phyloP scores from a whole-genome alignment of 495 filamentous ascomycete genomes.

The Penicillium bialowiezense region DNA sequence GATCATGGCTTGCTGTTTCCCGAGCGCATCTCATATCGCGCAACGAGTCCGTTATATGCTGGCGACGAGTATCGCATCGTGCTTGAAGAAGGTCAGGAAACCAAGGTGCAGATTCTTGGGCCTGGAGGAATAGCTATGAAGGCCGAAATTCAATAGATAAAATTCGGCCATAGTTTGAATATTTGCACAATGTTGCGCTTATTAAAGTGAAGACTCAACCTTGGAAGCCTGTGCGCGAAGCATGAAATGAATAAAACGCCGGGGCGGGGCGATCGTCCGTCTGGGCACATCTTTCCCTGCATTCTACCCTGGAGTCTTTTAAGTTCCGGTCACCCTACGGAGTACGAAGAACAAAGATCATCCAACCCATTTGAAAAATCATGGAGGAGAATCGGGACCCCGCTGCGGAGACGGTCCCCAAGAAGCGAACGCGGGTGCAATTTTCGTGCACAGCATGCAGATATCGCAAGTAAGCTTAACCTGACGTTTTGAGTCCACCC shows the following conservation, averaged over 20 bases:
- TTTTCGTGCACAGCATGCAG: slow-evolving; percentile 54
- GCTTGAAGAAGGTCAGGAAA: slow-evolving; percentile 29
- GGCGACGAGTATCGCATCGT: slow-evolving; percentile 50
- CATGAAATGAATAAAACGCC: too few relatives aligned
- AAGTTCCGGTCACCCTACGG: too few relatives aligned
- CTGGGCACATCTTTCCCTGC: not conserved
- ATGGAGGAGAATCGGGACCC: slow-evolving; percentile 10
- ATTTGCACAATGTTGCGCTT: too few relatives aligned
- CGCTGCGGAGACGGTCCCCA: slow-evolving; percentile 17
- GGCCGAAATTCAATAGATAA: slow-evolving; percentile 34
- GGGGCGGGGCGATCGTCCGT: not conserved
- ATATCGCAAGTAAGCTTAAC: slow-evolving; percentile 46
- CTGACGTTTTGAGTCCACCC: not conserved
- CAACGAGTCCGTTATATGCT: slow-evolving; percentile 58
- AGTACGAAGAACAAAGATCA: too few relatives aligned
- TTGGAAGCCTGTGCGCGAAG: too few relatives aligned
- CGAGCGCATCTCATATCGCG: slow-evolving; percentile 54
- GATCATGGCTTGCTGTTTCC: slow-evolving; percentile 31
- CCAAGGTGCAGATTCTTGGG: slow-evolving; percentile 39
- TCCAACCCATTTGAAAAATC: too few relatives aligned
- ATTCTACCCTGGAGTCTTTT: not conserved
- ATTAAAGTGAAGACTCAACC: too few relatives aligned
- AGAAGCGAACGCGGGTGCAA: slow-evolving; percentile 51
- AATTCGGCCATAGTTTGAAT: not conserved
- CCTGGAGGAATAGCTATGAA: slow-evolving; percentile 47